Evolutionary conservation across 1,284 basidiomycete species (phyloP).

Genomic region (Ceratobasidium theobromae): DNA sequence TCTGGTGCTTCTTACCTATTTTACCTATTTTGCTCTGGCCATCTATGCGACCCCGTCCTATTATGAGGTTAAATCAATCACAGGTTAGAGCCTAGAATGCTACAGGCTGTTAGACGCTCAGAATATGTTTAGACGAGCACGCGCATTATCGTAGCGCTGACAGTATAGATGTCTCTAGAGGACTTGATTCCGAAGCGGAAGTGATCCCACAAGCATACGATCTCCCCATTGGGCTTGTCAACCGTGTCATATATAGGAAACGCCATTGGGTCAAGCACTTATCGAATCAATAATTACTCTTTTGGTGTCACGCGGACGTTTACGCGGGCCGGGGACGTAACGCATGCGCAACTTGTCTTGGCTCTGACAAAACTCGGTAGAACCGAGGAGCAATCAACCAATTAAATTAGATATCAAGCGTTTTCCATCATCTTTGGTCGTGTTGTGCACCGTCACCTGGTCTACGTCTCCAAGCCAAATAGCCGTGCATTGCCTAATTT

Average conservation of each 20-base stretch:
- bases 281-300: neutral
- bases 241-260: conserved; percentile 61
- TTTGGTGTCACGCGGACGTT: no score
- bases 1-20: conserved; percentile 73
- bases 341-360: neutral
- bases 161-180: conserved; percentile 51
- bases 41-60: conserved; percentile 71
- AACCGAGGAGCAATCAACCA: conserved; percentile 6
- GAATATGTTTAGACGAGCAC: conserved; percentile 35
- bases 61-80: conserved; percentile 62
- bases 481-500: neutral
- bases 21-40: conserved; percentile 73
- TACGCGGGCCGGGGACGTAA: no score
- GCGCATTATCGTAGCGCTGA: conserved; percentile 32
- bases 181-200: conserved; percentile 48
- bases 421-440: neutral
- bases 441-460: neutral
- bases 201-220: conserved; percentile 70
- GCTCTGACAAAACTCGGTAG: conserved; percentile 12
- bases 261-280: conserved; percentile 14
- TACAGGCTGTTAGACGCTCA: no score
- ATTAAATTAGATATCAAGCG: neutral
- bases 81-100: conserved; percentile 55
- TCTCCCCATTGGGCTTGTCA: conserved; percentile 78
- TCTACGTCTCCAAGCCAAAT: neutral